Conservation (phyloP, 73 alveolate genomes). For the Chromera velia region DNA sequence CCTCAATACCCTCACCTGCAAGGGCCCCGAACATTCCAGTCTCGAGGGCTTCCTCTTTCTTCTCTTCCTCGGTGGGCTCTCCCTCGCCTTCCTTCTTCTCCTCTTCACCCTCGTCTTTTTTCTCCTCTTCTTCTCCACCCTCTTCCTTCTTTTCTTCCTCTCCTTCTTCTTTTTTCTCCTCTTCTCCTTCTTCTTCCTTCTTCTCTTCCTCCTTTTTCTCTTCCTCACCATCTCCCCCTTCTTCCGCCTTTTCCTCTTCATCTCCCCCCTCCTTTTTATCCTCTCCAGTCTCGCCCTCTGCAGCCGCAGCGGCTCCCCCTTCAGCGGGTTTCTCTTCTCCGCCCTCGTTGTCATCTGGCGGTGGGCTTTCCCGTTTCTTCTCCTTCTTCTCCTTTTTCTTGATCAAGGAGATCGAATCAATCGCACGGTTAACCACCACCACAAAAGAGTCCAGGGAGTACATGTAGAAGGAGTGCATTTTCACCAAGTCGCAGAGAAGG, state of each 20-base stretch:
- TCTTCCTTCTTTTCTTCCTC: conserved; percentile 42
- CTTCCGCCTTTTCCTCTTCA: conserved; percentile 41
- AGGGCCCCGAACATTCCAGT: no score
- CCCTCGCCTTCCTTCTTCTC: conserved; percentile 36
- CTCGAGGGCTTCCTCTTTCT: not conserved
- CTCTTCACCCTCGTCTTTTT: conserved; percentile 44
- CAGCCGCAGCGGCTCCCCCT: no score
- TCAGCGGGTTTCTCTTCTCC: not conserved
- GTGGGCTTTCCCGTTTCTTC: not conserved
- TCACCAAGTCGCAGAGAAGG: conserved; percentile 92
- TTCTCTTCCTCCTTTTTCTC: conserved; percentile 50
- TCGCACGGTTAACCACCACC: conserved; percentile 86
- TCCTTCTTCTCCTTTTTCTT: conserved; percentile 43
- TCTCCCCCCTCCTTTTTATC: conserved; percentile 54
- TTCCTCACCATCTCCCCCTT: conserved; percentile 18
- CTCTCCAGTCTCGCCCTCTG: conserved; percentile 54
- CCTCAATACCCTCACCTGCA: conserved; percentile 19
- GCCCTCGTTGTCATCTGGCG: not conserved
- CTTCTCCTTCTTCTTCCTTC: conserved; percentile 37
- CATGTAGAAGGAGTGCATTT: conserved; percentile 95
- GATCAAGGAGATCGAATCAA: conserved; percentile 46
- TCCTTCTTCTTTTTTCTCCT: conserved; percentile 54
- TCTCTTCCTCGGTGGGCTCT: conserved; percentile 14
- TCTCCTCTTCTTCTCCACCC: conserved; percentile 18
- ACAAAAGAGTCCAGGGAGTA: conserved; percentile 90